Evolutionary conservation across 2,329 filamentous ascomycete genomes (phyloP).

Genomic region (Exophiala mesophila): DNA sequence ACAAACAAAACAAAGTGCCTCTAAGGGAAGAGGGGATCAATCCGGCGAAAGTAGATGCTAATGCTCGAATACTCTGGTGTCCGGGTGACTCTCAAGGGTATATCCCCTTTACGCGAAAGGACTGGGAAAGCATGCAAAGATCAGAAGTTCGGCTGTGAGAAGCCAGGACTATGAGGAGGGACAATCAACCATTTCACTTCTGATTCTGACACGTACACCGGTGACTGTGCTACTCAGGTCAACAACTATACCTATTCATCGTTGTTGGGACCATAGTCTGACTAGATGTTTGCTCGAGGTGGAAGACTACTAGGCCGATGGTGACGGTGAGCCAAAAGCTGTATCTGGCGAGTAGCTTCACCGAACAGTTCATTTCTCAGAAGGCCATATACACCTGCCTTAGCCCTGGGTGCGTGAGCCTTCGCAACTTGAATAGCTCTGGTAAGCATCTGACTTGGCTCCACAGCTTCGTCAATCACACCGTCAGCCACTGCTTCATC

Average conservation of each 20-base stretch:
- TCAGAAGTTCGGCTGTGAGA: neutral
- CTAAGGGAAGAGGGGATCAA: constrained; percentile 35
- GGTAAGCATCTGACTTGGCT: constrained; percentile 45
- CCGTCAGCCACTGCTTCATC: constrained; percentile 48
- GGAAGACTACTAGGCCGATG: too few relatives aligned
- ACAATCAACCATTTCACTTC: too few relatives aligned
- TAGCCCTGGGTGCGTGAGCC: constrained; percentile 35
- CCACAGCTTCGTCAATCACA: constrained; percentile 48
- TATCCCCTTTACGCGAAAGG: constrained; percentile 1
- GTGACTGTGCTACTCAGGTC: too few relatives aligned
- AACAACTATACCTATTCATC: too few relatives aligned
- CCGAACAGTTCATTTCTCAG: constrained; percentile 50
- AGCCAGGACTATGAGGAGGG: too few relatives aligned
- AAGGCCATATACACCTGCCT: constrained; percentile 42
- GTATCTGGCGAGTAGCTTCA: too few relatives aligned
- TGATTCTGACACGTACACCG: too few relatives aligned
- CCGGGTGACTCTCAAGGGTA: neutral
- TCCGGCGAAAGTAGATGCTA: constrained; percentile 24
- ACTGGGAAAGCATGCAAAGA: neutral
- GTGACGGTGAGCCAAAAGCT: too few relatives aligned
- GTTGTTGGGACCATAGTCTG: too few relatives aligned
- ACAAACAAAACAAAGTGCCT: constrained; percentile 72
- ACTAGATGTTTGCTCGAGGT: too few relatives aligned
- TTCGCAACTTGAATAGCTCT: constrained; percentile 41
- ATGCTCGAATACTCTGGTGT: constrained; percentile 3